phyloP scores from a whole-genome alignment of 768 basidiomycete species.

The Podaxis sp. region DNA sequence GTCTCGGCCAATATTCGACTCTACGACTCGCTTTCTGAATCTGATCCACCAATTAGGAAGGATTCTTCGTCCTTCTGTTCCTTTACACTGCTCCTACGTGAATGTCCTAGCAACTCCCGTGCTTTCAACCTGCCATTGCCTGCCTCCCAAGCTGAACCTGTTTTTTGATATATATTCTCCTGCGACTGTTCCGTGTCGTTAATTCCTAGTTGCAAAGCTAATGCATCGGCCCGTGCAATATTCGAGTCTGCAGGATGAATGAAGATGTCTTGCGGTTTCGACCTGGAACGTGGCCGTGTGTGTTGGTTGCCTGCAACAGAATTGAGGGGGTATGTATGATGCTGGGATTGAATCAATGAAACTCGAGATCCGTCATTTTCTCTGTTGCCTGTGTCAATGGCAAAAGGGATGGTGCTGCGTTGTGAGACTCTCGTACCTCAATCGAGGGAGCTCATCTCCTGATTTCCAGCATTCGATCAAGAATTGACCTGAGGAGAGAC shows the following conservation, averaged over 20 bases:
- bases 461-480: constrained; percentile 12
- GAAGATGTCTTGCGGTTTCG: constrained; percentile 57
- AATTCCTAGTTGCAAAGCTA: constrained; percentile 51
- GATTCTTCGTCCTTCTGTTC: not conserved
- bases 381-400: not conserved
- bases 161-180: constrained; percentile 25
- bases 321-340: constrained; percentile 18
- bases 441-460: constrained; percentile 1
- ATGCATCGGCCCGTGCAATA: constrained; percentile 63
- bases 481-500: constrained; percentile 59
- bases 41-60: not conserved
- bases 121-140: constrained; percentile 53
- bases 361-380: constrained; percentile 5
- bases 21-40: constrained; percentile 6
- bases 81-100: not conserved
- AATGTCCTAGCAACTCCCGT: constrained; percentile 35
- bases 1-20: not conserved
- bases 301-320: constrained; percentile 18
- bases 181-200: constrained; percentile 48
- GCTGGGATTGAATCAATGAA: constrained; percentile 17
- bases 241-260: constrained; percentile 66
- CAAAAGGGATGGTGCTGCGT: not conserved
- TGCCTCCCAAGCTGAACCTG: constrained; percentile 44
- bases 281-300: constrained; percentile 44
- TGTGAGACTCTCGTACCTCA: constrained; percentile 10